phyloP scores from a whole-genome alignment of 495 filamentous ascomycete species.

The Lepraria neglecta region DNA sequence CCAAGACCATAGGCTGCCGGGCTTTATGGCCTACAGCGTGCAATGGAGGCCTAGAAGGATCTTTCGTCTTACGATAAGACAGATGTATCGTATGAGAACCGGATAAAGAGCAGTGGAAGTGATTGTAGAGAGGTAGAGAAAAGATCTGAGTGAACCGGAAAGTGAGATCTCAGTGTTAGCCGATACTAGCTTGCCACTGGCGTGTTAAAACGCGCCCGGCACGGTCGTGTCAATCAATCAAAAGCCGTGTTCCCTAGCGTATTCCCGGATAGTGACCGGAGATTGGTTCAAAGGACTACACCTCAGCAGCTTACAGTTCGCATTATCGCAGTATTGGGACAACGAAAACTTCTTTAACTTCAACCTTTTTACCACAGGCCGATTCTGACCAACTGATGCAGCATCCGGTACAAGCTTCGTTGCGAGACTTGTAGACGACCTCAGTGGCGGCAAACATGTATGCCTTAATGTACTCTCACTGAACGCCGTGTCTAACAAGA shows the following conservation, averaged over 20 bases:
- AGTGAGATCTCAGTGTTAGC: conserved; percentile 1
- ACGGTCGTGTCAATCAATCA: background rate
- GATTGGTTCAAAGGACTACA: background rate
- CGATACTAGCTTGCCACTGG: conserved; percentile 8
- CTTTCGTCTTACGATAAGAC: background rate
- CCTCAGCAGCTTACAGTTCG: no score
- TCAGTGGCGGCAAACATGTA: conserved; percentile 7
- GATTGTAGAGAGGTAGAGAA: background rate
- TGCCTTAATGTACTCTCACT: background rate
- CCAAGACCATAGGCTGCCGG: background rate
- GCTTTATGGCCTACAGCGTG: no score
- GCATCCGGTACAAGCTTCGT: no score
- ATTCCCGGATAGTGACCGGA: background rate
- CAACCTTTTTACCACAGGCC: background rate
- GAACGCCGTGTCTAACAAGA: background rate
- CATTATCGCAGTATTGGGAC: background rate
- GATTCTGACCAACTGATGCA: background rate
- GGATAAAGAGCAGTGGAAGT: no score
- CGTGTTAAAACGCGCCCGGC: conserved; percentile 1
- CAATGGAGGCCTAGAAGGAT: background rate
- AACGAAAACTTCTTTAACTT: background rate
- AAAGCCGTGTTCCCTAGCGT: background rate
- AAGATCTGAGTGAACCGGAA: background rate
- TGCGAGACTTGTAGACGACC: background rate
- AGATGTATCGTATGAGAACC: background rate